Evolutionary conservation across 805 yeast species (phyloP).

Genomic region (Wickerhamiella australiensis): DNA sequence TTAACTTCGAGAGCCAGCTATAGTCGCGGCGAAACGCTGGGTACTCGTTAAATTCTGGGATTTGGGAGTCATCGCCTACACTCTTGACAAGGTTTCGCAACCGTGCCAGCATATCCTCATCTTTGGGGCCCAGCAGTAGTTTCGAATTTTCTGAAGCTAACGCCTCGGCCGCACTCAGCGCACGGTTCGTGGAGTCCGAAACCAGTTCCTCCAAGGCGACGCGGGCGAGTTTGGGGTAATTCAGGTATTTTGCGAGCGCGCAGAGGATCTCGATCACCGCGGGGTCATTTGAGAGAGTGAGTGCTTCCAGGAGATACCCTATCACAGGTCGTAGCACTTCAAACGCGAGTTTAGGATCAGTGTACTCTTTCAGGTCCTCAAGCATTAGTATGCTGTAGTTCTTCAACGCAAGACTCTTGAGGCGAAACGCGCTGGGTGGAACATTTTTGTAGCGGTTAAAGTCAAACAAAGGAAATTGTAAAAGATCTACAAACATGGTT

Average conservation of each 20-base stretch:
- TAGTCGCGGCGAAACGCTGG: neutral
- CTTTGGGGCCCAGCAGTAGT: slow-evolving; percentile 17
- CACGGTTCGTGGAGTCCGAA: slow-evolving; percentile 14
- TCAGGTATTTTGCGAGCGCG: slow-evolving; percentile 12
- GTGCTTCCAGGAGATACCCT: slow-evolving; percentile 14
- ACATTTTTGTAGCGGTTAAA: slow-evolving; percentile 24
- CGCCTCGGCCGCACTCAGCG: slow-evolving; percentile 16
- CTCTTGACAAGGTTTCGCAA: slow-evolving; percentile 12
- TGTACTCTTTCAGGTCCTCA: slow-evolving; percentile 26
- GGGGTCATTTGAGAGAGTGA: slow-evolving; percentile 14
- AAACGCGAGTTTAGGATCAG: neutral
- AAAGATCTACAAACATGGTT: slow-evolving; percentile 46
- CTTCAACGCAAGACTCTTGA: slow-evolving; percentile 67
- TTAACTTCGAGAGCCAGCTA: slow-evolving; percentile 1
- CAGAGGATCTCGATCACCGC: slow-evolving; percentile 8
- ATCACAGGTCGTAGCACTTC: neutral
- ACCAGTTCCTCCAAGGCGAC: slow-evolving; percentile 19
- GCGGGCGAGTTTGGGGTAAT: slow-evolving; percentile 16
- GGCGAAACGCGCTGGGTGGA: slow-evolving; percentile 59
- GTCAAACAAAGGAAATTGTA: slow-evolving; percentile 53
- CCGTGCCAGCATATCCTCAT: slow-evolving; percentile 12
- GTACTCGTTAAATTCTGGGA: neutral
- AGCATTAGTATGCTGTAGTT: slow-evolving; percentile 69
- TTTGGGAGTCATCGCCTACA: slow-evolving; percentile 12
- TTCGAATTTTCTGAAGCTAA: slow-evolving; percentile 1